Evolutionary conservation across 192 early-diverging fungal species (phyloP).

Genomic region (Jimgerdemannia lactiflua): DNA sequence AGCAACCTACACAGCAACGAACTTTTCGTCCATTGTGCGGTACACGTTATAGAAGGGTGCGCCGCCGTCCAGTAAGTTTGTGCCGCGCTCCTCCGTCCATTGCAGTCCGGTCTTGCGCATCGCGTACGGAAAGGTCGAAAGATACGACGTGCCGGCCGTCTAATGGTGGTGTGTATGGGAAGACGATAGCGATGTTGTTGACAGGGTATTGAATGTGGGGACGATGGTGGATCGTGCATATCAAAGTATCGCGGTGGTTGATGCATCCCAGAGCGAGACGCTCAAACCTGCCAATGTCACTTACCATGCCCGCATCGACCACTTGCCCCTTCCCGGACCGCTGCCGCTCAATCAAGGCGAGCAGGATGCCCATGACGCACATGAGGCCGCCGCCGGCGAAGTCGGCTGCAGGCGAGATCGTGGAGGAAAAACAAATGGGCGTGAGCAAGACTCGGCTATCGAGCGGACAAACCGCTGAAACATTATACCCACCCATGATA

Average conservation of each 20-base stretch:
- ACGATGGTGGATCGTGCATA: no score
- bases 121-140: conserved; percentile 58
- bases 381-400: conserved; percentile 69
- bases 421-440: not conserved
- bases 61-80: conserved; percentile 61
- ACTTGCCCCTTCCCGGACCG: conserved; percentile 63
- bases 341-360: conserved; percentile 58
- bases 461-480: not conserved
- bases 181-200: not conserved
- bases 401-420: conserved; percentile 27
- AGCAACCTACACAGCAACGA: conserved; percentile 53
- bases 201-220: no score
- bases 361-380: conserved; percentile 58
- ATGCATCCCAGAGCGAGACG: not conserved
- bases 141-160: conserved; percentile 50
- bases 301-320: conserved; percentile 57
- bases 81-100: conserved; percentile 50
- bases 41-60: conserved; percentile 69
- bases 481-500: conserved; percentile 12
- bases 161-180: conserved; percentile 4
- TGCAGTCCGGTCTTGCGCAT: conserved; percentile 51
- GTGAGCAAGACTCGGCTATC: not conserved
- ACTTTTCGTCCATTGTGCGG: conserved; percentile 60
- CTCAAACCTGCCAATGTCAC: not conserved
- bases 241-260: no score